phyloP scores from a whole-genome alignment of 768 basidiomycete species.

The Termitomyces sp. region DNA sequence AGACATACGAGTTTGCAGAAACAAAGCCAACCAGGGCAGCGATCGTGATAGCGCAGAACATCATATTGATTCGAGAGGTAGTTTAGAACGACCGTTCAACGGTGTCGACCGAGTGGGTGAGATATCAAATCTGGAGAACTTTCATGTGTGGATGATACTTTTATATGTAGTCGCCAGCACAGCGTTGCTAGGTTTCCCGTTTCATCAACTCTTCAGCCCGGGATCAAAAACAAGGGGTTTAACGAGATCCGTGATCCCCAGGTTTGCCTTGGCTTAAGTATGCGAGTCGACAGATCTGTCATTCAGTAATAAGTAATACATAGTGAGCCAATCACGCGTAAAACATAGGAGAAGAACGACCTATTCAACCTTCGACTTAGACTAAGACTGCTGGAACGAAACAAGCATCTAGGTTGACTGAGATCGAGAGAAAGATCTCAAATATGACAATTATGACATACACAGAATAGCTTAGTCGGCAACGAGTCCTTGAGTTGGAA shows the following conservation, averaged over 20 bases:
- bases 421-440: not conserved
- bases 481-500: too few species aligned
- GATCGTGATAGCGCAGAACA: conserved; percentile 15
- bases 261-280: not conserved
- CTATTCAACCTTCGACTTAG: too few species aligned
- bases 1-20: conserved; percentile 18
- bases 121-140: conserved; percentile 20
- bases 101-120: conserved; percentile 15
- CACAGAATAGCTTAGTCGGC: too few species aligned
- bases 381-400: too few species aligned
- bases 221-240: not conserved
- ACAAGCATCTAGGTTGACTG: not conserved
- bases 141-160: conserved; percentile 3
- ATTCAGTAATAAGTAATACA: not conserved
- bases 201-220: not conserved
- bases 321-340: not conserved
- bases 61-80: conserved; percentile 13
- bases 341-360: not conserved
- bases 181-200: not conserved
- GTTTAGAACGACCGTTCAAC: conserved; percentile 14
- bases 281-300: not conserved
- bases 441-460: too few species aligned
- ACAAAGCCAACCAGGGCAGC: conserved; percentile 21
- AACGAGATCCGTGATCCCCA: not conserved
- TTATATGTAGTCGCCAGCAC: conserved; percentile 6